These are phyloP conservation scores for Yamadazyma membranifaciens DNA, from an alignment of 1,139 yeast genomes.

Conservation along the genomic window DNA sequence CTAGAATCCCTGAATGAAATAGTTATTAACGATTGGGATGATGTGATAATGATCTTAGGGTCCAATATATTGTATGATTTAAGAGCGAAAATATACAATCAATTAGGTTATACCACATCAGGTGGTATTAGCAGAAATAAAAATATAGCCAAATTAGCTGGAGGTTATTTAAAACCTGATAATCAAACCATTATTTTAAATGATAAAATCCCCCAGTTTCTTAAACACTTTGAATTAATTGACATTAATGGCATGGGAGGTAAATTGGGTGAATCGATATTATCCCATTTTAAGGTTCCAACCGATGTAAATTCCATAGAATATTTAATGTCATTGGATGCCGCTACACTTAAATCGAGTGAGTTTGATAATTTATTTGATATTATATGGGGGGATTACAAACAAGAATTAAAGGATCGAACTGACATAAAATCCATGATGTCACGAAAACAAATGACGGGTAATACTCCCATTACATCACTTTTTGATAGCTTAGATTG, in stretches of 20 bases:
- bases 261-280: conserved; percentile 67
- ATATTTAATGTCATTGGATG: conserved; percentile 25
- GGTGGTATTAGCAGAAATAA: conserved; percentile 83
- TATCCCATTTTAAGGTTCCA: conserved; percentile 45
- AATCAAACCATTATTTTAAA: conserved; percentile 74
- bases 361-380: conserved; percentile 31
- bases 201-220: conserved; percentile 46
- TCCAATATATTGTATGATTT: conserved; percentile 55
- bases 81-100: conserved; percentile 49
- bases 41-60: conserved; percentile 65
- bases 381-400: conserved; percentile 62
- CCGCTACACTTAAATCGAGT: conserved; percentile 30
- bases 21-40: conserved; percentile 74
- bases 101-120: conserved; percentile 80
- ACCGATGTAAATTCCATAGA: conserved; percentile 36
- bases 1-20: conserved; percentile 7
- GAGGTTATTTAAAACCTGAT: conserved; percentile 82
- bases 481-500: conserved; percentile 67
- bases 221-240: conserved; percentile 59
- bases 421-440: conserved; percentile 82
- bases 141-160: conserved; percentile 83
- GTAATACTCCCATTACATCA: conserved; percentile 48
- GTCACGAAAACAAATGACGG: conserved; percentile 76
- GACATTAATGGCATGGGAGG: conserved; percentile 95
- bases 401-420: conserved; percentile 52